A percentile compares a stretch with the other conserved stretches of the same genome.
phyloP scores from a whole-genome alignment of 1,139 yeast species.

The Candida gigantensis region DNA sequence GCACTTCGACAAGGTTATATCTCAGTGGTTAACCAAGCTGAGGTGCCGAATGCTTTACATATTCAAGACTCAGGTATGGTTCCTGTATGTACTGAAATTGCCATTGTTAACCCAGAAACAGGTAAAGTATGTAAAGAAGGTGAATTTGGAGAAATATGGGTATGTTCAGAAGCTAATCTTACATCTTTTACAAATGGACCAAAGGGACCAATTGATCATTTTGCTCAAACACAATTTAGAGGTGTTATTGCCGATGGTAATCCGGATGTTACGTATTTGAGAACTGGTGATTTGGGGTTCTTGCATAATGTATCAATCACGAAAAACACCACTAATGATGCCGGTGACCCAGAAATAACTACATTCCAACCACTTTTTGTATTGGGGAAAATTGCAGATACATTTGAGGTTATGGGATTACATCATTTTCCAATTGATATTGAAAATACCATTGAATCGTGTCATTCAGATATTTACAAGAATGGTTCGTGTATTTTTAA shows the following conservation, averaged over 20 bases:
- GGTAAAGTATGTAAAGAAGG: constrained; percentile 76
- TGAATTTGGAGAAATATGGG: constrained; percentile 99
- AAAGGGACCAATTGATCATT: constrained; percentile 44
- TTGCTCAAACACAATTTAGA: constrained; percentile 46
- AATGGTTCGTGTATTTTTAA: constrained; percentile 75
- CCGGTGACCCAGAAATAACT: constrained; percentile 24
- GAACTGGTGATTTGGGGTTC: constrained; percentile 96
- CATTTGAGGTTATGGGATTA: constrained; percentile 88
- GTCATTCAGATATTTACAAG: constrained; percentile 58
- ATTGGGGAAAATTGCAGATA: constrained; percentile 81
- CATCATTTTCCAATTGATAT: constrained; percentile 89
- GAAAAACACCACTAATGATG: constrained; percentile 34
- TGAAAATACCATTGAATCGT: constrained; percentile 70
- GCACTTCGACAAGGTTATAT: constrained; percentile 88
- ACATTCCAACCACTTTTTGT: constrained; percentile 80
- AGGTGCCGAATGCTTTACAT: constrained; percentile 66
- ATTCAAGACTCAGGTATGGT: constrained; percentile 96
- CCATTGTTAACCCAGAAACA: constrained; percentile 95
- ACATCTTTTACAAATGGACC: constrained; percentile 61
- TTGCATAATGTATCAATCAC: constrained; percentile 66
- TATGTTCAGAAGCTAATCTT: constrained; percentile 82
- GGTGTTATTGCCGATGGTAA: constrained; percentile 66
- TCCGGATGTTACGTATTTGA: constrained; percentile 60
- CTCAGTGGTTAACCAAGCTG: constrained; percentile 73
- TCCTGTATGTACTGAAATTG: constrained; percentile 90